These are phyloP conservation scores for Orbilia oligospora DNA, from an alignment of 2,329 filamentous ascomycete species.

Conservation along the genomic window DNA sequence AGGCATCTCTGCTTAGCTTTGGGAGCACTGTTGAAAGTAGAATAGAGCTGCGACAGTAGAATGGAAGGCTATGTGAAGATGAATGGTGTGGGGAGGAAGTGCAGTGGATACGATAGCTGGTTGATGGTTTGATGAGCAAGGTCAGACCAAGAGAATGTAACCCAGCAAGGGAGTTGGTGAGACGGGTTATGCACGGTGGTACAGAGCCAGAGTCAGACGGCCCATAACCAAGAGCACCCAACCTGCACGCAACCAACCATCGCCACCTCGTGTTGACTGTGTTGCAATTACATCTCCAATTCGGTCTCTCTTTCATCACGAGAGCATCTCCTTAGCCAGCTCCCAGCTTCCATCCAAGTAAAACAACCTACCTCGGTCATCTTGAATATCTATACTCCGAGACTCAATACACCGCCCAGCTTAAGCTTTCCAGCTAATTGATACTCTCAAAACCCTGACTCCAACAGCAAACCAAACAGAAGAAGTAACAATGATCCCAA, in stretches of 20 bases:
- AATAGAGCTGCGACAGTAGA: not conserved
- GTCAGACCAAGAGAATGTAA: not conserved
- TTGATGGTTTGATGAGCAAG: not conserved
- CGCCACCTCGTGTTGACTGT: conserved; percentile 40
- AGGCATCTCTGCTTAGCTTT: conserved; percentile 37
- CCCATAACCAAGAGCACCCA: not conserved
- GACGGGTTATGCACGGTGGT: conserved; percentile 9
- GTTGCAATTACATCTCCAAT: conserved; percentile 41
- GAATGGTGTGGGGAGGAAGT: not conserved
- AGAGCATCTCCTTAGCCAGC: conserved; percentile 20
- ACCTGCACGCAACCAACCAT: not conserved
- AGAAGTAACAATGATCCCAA: not conserved
- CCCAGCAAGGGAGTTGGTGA: not conserved
- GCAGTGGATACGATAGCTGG: not conserved
- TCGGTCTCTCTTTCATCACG: not conserved
- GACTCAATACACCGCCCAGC: conserved; percentile 5
- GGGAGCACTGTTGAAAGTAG: not conserved
- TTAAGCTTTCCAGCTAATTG: conserved; percentile 11
- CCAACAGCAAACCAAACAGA: not conserved
- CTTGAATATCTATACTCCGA: conserved; percentile 11
- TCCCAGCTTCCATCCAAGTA: not conserved
- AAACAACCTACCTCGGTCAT: conserved; percentile 50
- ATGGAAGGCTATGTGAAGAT: not conserved
- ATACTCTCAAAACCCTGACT: not conserved
- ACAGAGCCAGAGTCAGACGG: conserved; percentile 4